Evolutionary conservation across 2,329 filamentous ascomycete genomes (phyloP), one percentile per base, ranked within the genome.

Genomic region (Aspergillus clavatus): DNA sequence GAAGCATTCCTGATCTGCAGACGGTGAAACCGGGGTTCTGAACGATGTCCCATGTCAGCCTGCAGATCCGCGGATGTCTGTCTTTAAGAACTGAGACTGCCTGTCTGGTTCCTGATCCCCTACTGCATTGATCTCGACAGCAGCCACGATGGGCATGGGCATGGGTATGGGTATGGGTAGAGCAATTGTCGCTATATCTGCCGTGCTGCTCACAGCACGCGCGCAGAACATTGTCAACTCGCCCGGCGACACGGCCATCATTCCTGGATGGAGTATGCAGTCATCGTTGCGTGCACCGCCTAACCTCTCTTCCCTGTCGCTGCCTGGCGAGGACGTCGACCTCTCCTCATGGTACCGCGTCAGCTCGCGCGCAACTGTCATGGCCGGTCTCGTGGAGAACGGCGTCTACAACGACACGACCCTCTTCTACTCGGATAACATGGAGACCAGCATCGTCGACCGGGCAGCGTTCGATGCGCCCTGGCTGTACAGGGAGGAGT

Each of bases 401-500:
- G 71, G 71, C 2, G 64, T 77, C 10, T 80, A 78, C 62, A 68
- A 72, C 18, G 79, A 82, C 37, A 62, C 63, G 1, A 61, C 76
- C 0, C 57, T 83, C 0, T 83, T 82, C 62, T 81, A 73, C 58
- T 82, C 77, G 0, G 64, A 76, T 19, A 75, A 76, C 47, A 63
- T 80, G 28, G 52, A 69, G 7, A 53, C 61, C 11, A 54, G 52
- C 12, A 35, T 12, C 0, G 57, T 81, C 27, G 69, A 79, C 40
- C 54, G 62, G 11, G 60, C 64, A 2, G 71, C 71, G 35, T 83
- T 82, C 46, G 58, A 65, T 1, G 70, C 74, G 0, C 77, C 80
- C 0, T 84, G 80, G 80, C 57, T 82, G 19, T 84, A 82, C 52
- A 72, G 80, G 10, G 65, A 75, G 29, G 76, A 82, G 46, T 77